Conservation (phyloP, 768 basidiomycete genomes). For the Gymnopilus dilepis region DNA sequence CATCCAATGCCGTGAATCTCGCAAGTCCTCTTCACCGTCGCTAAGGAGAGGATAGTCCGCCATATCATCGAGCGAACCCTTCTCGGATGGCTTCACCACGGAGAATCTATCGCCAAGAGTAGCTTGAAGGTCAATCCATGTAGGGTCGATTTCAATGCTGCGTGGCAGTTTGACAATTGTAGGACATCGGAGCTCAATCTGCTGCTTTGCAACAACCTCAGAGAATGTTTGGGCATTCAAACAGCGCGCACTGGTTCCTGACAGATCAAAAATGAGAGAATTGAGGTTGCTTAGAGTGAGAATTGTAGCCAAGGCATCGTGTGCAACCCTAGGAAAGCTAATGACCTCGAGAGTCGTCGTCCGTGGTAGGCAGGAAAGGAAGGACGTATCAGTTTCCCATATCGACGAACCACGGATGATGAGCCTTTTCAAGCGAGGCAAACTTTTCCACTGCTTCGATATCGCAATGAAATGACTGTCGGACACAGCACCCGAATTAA, state of each 20-base stretch:
- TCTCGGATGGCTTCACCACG: not conserved
- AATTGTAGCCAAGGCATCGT: conserved; percentile 8
- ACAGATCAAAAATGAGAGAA: conserved; percentile 20
- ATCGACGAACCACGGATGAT: conserved; percentile 15
- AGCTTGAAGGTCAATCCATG: not conserved
- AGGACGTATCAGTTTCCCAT: conserved; percentile 9
- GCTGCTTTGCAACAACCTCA: not conserved
- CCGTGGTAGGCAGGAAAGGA: conserved; percentile 20
- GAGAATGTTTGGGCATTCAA: not conserved
- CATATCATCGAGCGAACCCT: conserved; percentile 13
- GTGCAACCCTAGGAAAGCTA: conserved; percentile 9
- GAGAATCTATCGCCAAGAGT: conserved; percentile 6
- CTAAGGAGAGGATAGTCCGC: not conserved
- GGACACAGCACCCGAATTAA: conserved; percentile 13
- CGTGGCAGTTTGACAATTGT: not conserved
- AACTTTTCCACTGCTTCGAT: conserved; percentile 14
- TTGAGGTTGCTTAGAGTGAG: conserved; percentile 16
- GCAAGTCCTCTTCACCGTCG: not conserved
- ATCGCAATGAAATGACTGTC: conserved; percentile 14
- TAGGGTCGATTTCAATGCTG: not conserved
- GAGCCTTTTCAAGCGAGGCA: conserved; percentile 16
- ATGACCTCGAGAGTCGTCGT: conserved; percentile 17
- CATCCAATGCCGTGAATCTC: not conserved
- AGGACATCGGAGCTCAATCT: conserved; percentile 6
- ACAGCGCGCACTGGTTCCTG: not conserved